Conservation (phyloP, 2,329 filamentous ascomycete species). For the Pseudogymnoascus sp. region DNA sequence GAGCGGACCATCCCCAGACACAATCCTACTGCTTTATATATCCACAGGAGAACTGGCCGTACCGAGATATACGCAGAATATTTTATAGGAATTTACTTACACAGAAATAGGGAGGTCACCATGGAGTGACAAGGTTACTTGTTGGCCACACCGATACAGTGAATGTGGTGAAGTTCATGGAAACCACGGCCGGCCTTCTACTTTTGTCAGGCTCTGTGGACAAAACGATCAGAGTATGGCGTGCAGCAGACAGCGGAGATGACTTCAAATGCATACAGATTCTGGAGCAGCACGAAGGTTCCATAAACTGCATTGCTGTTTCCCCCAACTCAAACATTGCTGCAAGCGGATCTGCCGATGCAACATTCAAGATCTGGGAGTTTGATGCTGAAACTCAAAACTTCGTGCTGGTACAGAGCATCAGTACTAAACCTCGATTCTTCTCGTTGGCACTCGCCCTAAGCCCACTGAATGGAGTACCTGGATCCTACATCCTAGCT, state of each 20-base stretch:
- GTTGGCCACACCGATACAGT: constrained; percentile 72
- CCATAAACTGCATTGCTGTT: constrained; percentile 63
- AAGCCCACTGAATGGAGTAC: constrained; percentile 45
- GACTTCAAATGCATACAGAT: constrained; percentile 41
- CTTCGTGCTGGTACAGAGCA: constrained; percentile 56
- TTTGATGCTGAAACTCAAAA: constrained; percentile 38
- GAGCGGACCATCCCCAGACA: not conserved
- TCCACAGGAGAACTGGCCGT: not conserved
- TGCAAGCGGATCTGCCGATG: constrained; percentile 75
- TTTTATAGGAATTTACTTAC: not conserved
- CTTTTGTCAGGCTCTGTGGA: constrained; percentile 79
- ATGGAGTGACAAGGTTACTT: constrained; percentile 61
- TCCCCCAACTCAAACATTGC: constrained; percentile 39
- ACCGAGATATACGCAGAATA: not conserved
- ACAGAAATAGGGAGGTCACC: constrained; percentile 35
- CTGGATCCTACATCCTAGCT: constrained; percentile 60
- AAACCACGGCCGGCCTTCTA: constrained; percentile 42
- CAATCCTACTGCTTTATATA: not conserved
- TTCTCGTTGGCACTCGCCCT: constrained; percentile 75
- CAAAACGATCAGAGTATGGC: constrained; percentile 70
- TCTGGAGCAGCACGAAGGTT: constrained; percentile 59
- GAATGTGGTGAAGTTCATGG: constrained; percentile 76
- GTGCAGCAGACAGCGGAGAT: constrained; percentile 30
- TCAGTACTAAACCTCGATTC: constrained; percentile 68
- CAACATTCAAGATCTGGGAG: constrained; percentile 63